Conservation (phyloP, 768 basidiomycete genomes). For the Mrakia gelida region DNA sequence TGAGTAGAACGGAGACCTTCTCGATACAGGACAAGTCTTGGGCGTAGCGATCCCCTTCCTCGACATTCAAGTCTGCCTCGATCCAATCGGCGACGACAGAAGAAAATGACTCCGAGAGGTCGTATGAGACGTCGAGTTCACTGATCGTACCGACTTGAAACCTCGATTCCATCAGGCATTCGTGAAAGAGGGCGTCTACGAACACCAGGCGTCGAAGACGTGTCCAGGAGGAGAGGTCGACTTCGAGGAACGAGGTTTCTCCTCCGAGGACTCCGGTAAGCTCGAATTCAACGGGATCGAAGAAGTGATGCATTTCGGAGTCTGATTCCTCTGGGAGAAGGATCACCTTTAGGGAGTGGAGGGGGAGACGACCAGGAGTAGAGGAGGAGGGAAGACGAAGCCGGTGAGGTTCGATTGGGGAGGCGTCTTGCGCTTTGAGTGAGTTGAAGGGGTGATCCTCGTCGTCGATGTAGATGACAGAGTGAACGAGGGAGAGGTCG, state of each 20-base stretch:
- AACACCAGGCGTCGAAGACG: neutral
- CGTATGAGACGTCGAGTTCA: no score
- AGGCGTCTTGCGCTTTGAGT: neutral
- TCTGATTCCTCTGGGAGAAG: neutral
- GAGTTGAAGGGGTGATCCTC: neutral
- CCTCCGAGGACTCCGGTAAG: neutral
- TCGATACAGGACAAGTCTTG: no score
- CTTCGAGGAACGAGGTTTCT: neutral
- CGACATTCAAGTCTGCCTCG: no score
- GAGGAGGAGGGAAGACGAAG: neutral
- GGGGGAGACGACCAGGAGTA: neutral
- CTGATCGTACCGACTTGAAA: no score
- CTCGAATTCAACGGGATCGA: neutral
- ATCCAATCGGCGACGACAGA: no score
- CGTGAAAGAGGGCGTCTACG: neutral
- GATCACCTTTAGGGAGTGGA: neutral
- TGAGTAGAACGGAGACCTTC: no score
- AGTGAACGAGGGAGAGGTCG: neutral
- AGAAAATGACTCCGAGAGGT: no score
- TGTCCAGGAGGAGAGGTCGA: neutral
- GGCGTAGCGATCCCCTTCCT: no score
- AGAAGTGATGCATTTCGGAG: neutral
- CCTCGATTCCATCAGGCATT: no score
- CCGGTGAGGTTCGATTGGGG: neutral
- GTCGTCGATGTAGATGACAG: neutral